These are phyloP conservation scores for Discostella pseudostelligera DNA, from an alignment of 108 stramenopile genomes.

Conservation along the genomic window DNA sequence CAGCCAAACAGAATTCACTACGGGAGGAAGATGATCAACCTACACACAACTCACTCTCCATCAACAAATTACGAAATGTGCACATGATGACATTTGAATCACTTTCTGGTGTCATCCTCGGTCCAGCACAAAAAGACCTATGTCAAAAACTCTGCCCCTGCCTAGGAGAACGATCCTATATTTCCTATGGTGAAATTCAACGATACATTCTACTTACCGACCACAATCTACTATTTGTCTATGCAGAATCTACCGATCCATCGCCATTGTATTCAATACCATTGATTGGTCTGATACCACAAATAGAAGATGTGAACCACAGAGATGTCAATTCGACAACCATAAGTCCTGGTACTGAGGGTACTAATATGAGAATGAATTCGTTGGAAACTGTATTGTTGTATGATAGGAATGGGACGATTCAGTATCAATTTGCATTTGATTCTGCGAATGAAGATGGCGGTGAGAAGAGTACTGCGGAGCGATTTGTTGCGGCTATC, in stretches of 20 bases:
- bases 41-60: no score
- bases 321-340: slow-evolving; percentile 54
- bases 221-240: slow-evolving; percentile 51
- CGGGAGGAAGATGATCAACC: no score
- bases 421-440: slow-evolving; percentile 67
- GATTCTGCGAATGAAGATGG: slow-evolving; percentile 28
- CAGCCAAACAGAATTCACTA: no score
- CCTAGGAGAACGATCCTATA: slow-evolving; percentile 55
- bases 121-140: slow-evolving; percentile 47
- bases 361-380: slow-evolving; percentile 17
- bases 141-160: slow-evolving; percentile 39
- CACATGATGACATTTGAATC: slow-evolving; percentile 37
- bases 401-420: slow-evolving; percentile 46
- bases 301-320: slow-evolving; percentile 59
- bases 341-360: slow-evolving; percentile 46
- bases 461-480: background rate
- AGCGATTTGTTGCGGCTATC: slow-evolving; percentile 1
- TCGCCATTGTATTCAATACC: slow-evolving; percentile 66
- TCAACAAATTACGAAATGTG: no score
- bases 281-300: slow-evolving; percentile 25
- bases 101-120: slow-evolving; percentile 49
- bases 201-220: slow-evolving; percentile 50
- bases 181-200: slow-evolving; percentile 66
- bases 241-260: slow-evolving; percentile 52
- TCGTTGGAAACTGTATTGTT: slow-evolving; percentile 54